A percentile compares a stretch with the other conserved stretches of the same genome.
Conservation (phyloP, 1,139 yeast genomes). For the Lodderomyces theae region DNA sequence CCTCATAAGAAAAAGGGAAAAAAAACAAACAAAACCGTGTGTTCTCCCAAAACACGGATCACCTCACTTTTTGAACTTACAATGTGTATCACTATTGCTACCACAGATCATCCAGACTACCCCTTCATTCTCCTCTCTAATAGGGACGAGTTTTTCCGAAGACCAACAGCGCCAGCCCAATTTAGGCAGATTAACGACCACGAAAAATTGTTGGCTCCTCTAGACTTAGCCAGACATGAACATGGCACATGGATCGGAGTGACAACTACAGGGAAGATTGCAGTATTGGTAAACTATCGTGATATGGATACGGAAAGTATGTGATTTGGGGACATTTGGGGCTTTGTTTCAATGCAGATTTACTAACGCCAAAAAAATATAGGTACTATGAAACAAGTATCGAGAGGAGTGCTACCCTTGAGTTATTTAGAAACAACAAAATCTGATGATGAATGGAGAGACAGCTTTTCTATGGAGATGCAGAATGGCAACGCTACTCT, state of each 20-base stretch:
- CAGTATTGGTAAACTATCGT: constrained; percentile 74
- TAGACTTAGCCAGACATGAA: constrained; percentile 68
- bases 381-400: constrained; percentile 41
- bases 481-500: constrained; percentile 20
- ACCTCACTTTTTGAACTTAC: background rate
- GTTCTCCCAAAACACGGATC: no score
- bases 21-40: no score
- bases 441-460: constrained; percentile 48
- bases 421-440: constrained; percentile 46
- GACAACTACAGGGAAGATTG: constrained; percentile 57
- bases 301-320: constrained; percentile 31
- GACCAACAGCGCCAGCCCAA: constrained; percentile 71
- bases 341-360: no score
- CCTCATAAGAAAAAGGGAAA: no score
- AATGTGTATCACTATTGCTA: constrained; percentile 67
- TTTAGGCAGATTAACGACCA: constrained; percentile 37
- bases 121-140: constrained; percentile 76
- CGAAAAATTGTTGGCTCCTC: constrained; percentile 57
- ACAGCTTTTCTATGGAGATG: constrained; percentile 27
- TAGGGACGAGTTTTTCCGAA: constrained; percentile 75
- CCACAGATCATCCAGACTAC: constrained; percentile 60
- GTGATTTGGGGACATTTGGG: no score
- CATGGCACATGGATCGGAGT: constrained; percentile 95
- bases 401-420: constrained; percentile 73
- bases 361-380: constrained; percentile 3